phyloP scores from a whole-genome alignment of 2,329 filamentous ascomycete species.

The Cercospora janseana region DNA sequence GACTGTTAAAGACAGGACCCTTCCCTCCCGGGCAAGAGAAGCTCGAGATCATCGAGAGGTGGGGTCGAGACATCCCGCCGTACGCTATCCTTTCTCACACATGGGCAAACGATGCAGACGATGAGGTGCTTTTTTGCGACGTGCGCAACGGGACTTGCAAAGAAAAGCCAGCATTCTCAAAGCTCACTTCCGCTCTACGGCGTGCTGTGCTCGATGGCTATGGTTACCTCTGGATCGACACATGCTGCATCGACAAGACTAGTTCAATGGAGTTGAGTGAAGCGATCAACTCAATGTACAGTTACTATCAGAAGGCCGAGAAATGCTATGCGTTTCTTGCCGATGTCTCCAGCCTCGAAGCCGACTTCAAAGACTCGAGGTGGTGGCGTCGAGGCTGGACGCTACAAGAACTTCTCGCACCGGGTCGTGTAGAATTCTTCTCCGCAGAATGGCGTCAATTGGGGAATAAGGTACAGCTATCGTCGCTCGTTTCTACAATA shows the following conservation, averaged over 20 bases:
- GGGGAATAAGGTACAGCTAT: slow-evolving; percentile 9
- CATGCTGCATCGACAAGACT: slow-evolving; percentile 28
- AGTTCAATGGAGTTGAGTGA: slow-evolving; percentile 18
- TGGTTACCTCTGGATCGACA: slow-evolving; percentile 24
- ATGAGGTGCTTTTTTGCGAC: slow-evolving; percentile 35
- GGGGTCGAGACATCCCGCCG: slow-evolving; percentile 1
- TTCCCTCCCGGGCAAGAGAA: background rate
- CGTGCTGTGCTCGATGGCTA: slow-evolving; percentile 28
- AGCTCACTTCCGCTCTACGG: slow-evolving; percentile 29
- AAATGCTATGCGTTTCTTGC: slow-evolving; percentile 21
- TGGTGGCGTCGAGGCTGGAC: background rate
- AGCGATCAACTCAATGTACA: slow-evolving; percentile 19
- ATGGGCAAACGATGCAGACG: slow-evolving; percentile 30
- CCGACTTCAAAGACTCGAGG: slow-evolving; percentile 8
- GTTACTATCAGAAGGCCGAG: slow-evolving; percentile 13
- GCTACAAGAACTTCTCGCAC: slow-evolving; percentile 17
- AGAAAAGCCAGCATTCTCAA: slow-evolving; percentile 26
- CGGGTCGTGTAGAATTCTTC: slow-evolving; percentile 12
- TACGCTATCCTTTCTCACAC: slow-evolving; percentile 41
- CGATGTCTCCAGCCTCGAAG: slow-evolving; percentile 11
- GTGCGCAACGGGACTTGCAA: slow-evolving; percentile 15
- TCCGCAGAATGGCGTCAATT: background rate
- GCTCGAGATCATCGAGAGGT: slow-evolving; percentile 1
- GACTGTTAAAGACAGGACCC: background rate
- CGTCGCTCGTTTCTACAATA: slow-evolving; percentile 20